Percentiles rank a stretch among this genome's conserved stretches.
Conservation (phyloP, 2,329 filamentous ascomycete genomes). For the Simplicillium sp. region DNA sequence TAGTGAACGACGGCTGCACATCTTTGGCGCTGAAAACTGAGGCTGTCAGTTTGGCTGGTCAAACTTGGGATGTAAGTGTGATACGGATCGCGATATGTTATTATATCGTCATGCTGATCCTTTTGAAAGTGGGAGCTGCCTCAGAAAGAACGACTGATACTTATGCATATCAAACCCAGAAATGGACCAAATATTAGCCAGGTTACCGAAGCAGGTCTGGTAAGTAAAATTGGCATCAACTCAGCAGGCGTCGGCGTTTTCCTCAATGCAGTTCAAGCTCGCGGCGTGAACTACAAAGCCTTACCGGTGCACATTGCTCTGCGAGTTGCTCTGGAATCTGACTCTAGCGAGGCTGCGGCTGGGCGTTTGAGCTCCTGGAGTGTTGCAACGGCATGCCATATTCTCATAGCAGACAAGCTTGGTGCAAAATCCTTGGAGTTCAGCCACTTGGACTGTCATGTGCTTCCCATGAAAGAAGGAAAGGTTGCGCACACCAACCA, state of each 20-base stretch:
- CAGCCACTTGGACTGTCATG: conserved; percentile 1
- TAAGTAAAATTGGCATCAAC: conserved; percentile 3
- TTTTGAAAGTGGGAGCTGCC: not conserved
- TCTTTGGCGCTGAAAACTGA: conserved; percentile 2
- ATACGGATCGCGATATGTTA: too few species aligned
- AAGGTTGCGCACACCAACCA: conserved; percentile 3
- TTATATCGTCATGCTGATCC: too few species aligned
- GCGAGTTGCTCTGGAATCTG: not conserved
- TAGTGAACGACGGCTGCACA: conserved; percentile 4
- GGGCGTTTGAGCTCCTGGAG: not conserved
- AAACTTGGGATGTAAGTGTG: conserved; percentile 5
- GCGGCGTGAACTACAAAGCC: conserved; percentile 11
- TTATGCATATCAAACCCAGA: not conserved
- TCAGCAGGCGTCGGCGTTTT: conserved; percentile 16
- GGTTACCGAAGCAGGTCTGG: conserved; percentile 1
- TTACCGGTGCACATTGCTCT: conserved; percentile 3
- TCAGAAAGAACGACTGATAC: not conserved
- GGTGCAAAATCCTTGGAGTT: conserved; percentile 1
- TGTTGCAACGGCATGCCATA: not conserved
- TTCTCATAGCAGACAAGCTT: conserved; percentile 1
- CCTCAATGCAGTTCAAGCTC: conserved; percentile 16
- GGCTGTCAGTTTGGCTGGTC: not conserved
- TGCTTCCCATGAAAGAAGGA: not conserved
- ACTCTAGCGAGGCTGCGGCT: not conserved
- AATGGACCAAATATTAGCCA: not conserved